Base-by-base conservation (phyloP, 2,329 filamentous ascomycete species). In the Clarireedia paspali region DNA sequence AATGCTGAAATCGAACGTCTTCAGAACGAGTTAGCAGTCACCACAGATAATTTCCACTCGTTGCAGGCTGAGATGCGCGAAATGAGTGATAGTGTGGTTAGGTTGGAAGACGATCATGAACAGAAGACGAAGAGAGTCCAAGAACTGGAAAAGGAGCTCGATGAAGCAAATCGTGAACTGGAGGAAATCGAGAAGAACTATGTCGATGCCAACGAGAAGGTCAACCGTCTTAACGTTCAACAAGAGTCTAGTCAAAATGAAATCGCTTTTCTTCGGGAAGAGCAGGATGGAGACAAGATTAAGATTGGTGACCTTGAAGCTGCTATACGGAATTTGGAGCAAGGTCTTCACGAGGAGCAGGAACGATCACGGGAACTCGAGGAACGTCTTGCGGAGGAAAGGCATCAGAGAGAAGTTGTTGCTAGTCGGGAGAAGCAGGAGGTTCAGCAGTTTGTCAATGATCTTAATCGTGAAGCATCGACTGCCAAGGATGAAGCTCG, bases 221-320 rank as follows among this genome's bases (percentile, higher is more conserved):
- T 88, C 48, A 88, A 95, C 66, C 83, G 91, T 53, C 78, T 97
- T 2, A 86, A 88, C 4, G 89, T 99, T 34, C 91, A 97, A 68
- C 87, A 92, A 62, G 94, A 99, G 72, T 95, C 89, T 5, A 87
- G 88, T 56, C 92, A 96, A 65, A 87, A 87, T 57, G 94, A 99
- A 71, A 95, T 97, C 71, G 85, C 89, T 1, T 99, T 99, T 78
- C 72, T 99, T 50, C 85, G 94, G 1, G 94, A 99, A 69, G 94
- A 99, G 74, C 94, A 99, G 71, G 94, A 99, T 72, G 83, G 82
- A 17, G 94, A 99, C 75, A 99, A 99, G 78, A 95, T 99, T 69
- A 91, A 91, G 72, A 97, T 99, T 66, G 90, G 92, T 39, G 91
- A 97, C 67, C 77, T 97, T 6, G 91, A 97, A 68, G 88, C 89